Conservation (phyloP, 2,329 filamentous ascomycete species). For the Fusarium anguioides region DNA sequence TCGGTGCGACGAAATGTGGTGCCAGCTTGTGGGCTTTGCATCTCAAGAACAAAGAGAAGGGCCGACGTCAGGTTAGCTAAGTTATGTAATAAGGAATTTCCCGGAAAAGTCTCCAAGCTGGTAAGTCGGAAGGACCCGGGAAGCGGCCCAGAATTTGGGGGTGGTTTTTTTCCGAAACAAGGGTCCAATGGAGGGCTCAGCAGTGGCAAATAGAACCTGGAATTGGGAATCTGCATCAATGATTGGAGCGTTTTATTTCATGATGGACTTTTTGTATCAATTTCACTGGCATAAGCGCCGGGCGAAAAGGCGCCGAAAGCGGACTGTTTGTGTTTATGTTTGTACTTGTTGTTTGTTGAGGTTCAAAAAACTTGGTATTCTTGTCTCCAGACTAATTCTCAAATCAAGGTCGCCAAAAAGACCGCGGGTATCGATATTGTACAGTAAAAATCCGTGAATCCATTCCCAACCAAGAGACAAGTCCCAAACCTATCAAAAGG, state of each 20-base stretch:
- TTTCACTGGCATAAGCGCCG: not conserved
- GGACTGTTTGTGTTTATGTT: too few species aligned
- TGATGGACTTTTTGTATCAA: not conserved
- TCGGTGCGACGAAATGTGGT: slow-evolving; percentile 53
- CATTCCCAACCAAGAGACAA: slow-evolving; percentile 24
- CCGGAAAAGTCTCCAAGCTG: slow-evolving; percentile 1
- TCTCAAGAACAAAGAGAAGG: slow-evolving; percentile 54
- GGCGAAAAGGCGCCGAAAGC: slow-evolving; percentile 15
- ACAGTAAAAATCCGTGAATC: slow-evolving; percentile 22
- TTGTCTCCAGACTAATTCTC: slow-evolving; percentile 17
- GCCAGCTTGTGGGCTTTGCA: slow-evolving; percentile 59
- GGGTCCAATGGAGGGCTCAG: slow-evolving; percentile 17
- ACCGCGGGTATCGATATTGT: slow-evolving; percentile 38
- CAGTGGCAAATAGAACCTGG: not conserved
- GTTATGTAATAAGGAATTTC: slow-evolving; percentile 42
- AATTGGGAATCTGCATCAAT: not conserved
- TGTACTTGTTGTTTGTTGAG: too few species aligned
- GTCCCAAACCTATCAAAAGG: not conserved
- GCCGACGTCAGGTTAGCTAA: slow-evolving; percentile 42
- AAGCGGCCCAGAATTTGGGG: not conserved
- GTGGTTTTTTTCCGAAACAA: slow-evolving; percentile 10
- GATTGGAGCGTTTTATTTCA: slow-evolving; percentile 26
- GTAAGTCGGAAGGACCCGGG: slow-evolving; percentile 31
- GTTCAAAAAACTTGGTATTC: slow-evolving; percentile 10
- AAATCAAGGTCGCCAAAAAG: slow-evolving; percentile 15